Evolutionary conservation across 306 rosid species (phyloP).

Genomic region (Fragaria ananassa): DNA sequence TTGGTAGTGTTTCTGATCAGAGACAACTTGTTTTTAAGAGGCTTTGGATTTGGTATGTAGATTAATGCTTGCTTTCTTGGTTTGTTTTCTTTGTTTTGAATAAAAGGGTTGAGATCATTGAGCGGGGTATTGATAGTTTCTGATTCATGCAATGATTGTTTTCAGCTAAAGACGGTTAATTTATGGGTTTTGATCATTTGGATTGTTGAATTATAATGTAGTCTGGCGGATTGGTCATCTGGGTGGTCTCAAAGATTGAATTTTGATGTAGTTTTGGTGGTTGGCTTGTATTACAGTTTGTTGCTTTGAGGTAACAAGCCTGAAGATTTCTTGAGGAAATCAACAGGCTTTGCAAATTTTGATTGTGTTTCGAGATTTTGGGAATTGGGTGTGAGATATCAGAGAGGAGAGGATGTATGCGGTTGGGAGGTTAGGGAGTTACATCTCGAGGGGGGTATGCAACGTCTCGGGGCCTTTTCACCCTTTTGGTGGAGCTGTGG

Average conservation of each 20-base stretch:
- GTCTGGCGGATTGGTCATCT: constrained; percentile 13
- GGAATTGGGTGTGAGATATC: constrained; percentile 11
- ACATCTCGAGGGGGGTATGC: constrained; percentile 67
- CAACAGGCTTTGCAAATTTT: constrained; percentile 5
- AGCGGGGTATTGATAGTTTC: neutral
- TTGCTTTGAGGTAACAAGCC: neutral
- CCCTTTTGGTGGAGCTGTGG: constrained; percentile 97
- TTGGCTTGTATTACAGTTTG: neutral
- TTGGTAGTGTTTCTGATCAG: neutral
- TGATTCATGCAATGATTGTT: neutral
- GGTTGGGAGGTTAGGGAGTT: constrained; percentile 74
- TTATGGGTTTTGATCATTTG: constrained; percentile 12
- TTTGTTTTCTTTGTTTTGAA: constrained; percentile 11
- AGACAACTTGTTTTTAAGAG: neutral
- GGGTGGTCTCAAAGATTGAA: constrained; percentile 21
- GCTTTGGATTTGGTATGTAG: neutral
- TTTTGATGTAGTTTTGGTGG: constrained; percentile 8
- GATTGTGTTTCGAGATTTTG: constrained; percentile 21
- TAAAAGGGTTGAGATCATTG: neutral
- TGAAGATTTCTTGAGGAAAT: constrained; percentile 22
- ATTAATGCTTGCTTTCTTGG: neutral
- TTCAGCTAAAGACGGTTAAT: neutral
- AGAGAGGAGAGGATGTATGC: constrained; percentile 61
- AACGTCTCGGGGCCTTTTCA: constrained; percentile 79
- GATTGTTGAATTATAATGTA: constrained; percentile 6